Evolutionary conservation across 352 stramenopile species (phyloP).

Genomic region (Blastocystis sp.): DNA sequence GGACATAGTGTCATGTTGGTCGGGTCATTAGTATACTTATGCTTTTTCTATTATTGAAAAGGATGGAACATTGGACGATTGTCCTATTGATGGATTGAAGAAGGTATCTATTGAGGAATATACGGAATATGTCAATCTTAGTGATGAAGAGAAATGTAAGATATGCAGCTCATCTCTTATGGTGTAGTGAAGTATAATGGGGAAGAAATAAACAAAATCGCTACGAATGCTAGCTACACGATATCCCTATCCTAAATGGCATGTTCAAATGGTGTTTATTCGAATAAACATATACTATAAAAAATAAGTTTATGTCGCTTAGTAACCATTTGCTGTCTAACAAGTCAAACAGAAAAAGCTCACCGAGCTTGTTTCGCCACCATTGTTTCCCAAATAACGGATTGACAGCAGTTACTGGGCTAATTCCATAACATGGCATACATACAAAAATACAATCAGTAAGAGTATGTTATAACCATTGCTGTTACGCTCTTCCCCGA

Average conservation of each 20-base stretch:
- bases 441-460: conserved; percentile 28
- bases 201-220: not conserved
- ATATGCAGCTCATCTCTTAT: not conserved
- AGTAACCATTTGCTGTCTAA: not conserved
- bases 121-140: conserved; percentile 3
- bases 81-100: conserved; percentile 10
- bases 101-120: conserved; percentile 10
- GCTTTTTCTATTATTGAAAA: not conserved
- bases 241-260: not conserved
- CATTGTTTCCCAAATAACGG: conserved; percentile 55
- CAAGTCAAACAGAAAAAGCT: not conserved
- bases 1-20: not conserved
- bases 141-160: conserved; percentile 45
- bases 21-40: not conserved
- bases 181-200: not conserved
- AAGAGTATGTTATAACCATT: conserved; percentile 60
- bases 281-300: conserved; percentile 37
- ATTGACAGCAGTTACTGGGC: conserved; percentile 32
- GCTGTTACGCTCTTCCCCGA: conserved; percentile 59
- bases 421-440: conserved; percentile 57
- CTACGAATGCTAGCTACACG: not conserved
- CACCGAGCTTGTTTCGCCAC: conserved; percentile 16
- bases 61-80: not conserved
- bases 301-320: conserved; percentile 7
- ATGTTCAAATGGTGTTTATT: not conserved